Conservation (phyloP, 768 basidiomycete species). For the Boletus rubescentipes region DNA sequence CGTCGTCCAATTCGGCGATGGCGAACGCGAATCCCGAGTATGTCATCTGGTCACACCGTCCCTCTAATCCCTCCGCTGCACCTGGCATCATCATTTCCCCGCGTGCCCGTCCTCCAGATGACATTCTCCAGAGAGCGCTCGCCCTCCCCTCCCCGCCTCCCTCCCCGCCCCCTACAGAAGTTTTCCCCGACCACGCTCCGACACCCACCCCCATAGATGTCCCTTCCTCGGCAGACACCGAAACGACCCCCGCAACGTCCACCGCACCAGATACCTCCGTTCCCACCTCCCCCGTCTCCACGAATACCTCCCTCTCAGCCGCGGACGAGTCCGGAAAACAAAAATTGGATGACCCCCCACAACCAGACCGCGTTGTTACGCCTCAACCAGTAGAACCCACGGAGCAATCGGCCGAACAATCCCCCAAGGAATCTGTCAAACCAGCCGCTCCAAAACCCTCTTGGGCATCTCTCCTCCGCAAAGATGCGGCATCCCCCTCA, state of each 20-base stretch:
- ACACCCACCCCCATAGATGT: constrained; percentile 27
- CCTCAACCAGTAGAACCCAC: constrained; percentile 10
- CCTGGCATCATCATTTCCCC: constrained; percentile 74
- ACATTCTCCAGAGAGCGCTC: constrained; percentile 57
- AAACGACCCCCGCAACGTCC: constrained; percentile 50
- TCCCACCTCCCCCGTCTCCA: constrained; percentile 57
- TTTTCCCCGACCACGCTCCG: constrained; percentile 2
- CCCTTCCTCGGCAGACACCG: constrained; percentile 48
- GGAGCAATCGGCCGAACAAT: constrained; percentile 1
- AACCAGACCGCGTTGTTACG: constrained; percentile 13
- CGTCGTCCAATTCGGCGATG: neutral
- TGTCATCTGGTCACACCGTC: constrained; percentile 75
- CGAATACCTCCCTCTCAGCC: constrained; percentile 56
- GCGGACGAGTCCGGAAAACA: constrained; percentile 23
- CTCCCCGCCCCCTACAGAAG: constrained; percentile 33
- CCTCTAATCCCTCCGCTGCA: constrained; percentile 59
- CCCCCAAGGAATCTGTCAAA: constrained; percentile 5
- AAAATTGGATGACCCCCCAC: constrained; percentile 5
- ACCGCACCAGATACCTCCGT: constrained; percentile 48
- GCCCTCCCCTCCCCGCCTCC: constrained; percentile 51
- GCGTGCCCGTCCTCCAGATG: constrained; percentile 56
- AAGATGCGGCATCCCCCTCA: constrained; percentile 39
- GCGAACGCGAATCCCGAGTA: constrained; percentile 34
- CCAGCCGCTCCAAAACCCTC: constrained; percentile 53
- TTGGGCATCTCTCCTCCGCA: constrained; percentile 71